Evolutionary conservation across 805 yeast species (phyloP), one percentile per base, ranked within the genome.

Genomic region (Metschnikowia sp.): DNA sequence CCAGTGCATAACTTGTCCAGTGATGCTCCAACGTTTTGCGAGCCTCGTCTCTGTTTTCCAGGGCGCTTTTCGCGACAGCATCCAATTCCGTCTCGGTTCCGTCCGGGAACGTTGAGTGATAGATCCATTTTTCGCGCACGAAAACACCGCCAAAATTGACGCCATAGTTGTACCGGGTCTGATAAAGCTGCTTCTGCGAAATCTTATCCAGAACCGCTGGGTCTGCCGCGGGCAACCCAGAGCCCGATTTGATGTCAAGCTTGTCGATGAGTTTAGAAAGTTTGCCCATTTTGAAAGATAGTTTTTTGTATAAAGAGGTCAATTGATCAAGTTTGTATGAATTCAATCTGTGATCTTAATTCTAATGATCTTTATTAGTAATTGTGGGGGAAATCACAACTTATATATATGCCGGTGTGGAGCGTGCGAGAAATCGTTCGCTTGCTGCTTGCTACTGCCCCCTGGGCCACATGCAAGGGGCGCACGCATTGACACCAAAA

Each of bases 111-210:
- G 84, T 65, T 36, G 75, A 69, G 46, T 78, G 84, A 62, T 68
- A 86, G 32, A 89, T 87, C 83, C 88, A 91, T 56, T 82, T 83
- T 61, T 91, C 97, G 39, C 81, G 72, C 1, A 90, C 83, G 63
- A 90, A 91, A 48, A 85, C 65, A 0, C 90, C 77, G 0, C 98
- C 98, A 36, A 91, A 69, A 64, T 90, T 91, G 31, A 88, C 96
- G 7, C 97, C 98, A 60, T 79, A 82, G 60, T 88, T 87, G 55
- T 69, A 69, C 44, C 94, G 69, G 18, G 75, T 66, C 56, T 77
- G 83, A 57, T 74, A 82, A n/a, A 86, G 75, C 22, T 82, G 73
- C 36, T 64, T 68, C 43, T 59, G 61, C 8, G 74, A 58, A 4
- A 78, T 81, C 8, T 47, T 50, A 19, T 55, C 39, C 1, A 74